Conservation (phyloP, 192 early-diverging fungal species). For the Lunasporangiospora selenospora region DNA sequence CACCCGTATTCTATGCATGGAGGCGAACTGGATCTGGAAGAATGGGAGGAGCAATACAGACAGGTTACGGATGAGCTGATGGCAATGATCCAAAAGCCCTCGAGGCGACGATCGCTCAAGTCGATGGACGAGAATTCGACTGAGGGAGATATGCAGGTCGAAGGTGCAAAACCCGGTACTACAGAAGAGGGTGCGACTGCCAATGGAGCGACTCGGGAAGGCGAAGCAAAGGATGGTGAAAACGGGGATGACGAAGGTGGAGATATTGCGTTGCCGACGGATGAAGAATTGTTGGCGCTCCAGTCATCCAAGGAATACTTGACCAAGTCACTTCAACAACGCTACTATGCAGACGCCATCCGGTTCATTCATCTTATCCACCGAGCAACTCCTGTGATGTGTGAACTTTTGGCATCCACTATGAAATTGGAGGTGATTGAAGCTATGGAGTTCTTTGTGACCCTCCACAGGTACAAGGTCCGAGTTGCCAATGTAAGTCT, state of each 20-base stretch:
- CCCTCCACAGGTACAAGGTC: constrained; percentile 84
- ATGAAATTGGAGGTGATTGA: constrained; percentile 94
- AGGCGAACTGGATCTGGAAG: constrained; percentile 73
- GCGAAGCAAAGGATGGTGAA: constrained; percentile 35
- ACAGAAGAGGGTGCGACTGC: constrained; percentile 37
- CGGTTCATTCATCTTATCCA: constrained; percentile 86
- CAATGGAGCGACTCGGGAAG: constrained; percentile 34
- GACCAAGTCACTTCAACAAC: constrained; percentile 52
- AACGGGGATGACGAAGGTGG: constrained; percentile 24
- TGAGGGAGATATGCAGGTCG: background rate
- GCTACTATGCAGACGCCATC: constrained; percentile 91
- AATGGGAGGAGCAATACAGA: constrained; percentile 71
- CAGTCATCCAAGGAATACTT: constrained; percentile 27
- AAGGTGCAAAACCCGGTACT: constrained; percentile 17
- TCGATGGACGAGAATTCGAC: background rate
- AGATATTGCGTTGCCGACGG: constrained; percentile 38
- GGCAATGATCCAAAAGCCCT: constrained; percentile 51
- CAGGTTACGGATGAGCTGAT: constrained; percentile 75
- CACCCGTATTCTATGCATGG: constrained; percentile 93
- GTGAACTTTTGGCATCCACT: constrained; percentile 87
- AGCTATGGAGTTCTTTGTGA: constrained; percentile 94
- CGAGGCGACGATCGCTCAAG: constrained; percentile 18
- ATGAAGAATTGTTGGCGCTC: constrained; percentile 35
- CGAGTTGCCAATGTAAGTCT: constrained; percentile 73
- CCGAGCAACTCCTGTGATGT: constrained; percentile 74